Evolutionary conservation across 169 alveolate genomes (phyloP), one percentile per base, ranked within the genome.

Genomic region (Plasmodium coatneyi): DNA sequence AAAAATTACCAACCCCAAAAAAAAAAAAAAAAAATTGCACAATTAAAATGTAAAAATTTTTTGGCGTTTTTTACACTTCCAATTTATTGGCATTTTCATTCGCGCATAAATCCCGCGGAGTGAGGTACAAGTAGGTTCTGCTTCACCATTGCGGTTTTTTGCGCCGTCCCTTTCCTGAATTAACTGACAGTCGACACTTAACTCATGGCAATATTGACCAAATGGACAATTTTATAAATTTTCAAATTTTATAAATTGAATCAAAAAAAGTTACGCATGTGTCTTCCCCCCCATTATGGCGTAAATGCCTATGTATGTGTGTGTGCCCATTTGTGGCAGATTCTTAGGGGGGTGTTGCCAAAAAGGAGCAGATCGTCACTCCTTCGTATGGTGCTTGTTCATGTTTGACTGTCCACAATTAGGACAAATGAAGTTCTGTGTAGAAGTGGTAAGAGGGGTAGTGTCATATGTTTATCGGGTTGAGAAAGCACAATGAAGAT

Each of bases 341-440:
- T 43, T 10, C n/a, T 4, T 5, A 10, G 16, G 54, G 54, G 16
- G 54, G 54, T 10, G 54, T 43, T 2, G 2, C 54, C 16, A 43
- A 43, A 43, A 10, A 12, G 54, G 54, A 43, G 54, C 54, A 12
- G 3, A 1, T 9, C n/a, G 41, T 41, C 78, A 84, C 66, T 84
- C 79, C 79, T 76, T 72, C 41, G 84, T 49, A 3, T 19, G 60
- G 78, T 84, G 76, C 41, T 84, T 84, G 54, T 76, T 82, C 92
- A 84, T 84, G 81, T 84, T 52, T 0, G 92, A 84, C 54, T 84
- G 49, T 36, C 92, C 92, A 84, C 92, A 84, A 34, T 84, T 84
- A 2, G 92, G 92, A 52, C 92, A 84, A 71, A 84, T 84, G 54
- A 30, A 66, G 70, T 41, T 74, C 92, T 84, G 81, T 22, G 34